Percentiles rank a stretch among this genome's conserved stretches.
These are phyloP conservation scores for Cystobasidium ongulense DNA, from an alignment of 768 basidiomycete genomes.

Conservation along the genomic window DNA sequence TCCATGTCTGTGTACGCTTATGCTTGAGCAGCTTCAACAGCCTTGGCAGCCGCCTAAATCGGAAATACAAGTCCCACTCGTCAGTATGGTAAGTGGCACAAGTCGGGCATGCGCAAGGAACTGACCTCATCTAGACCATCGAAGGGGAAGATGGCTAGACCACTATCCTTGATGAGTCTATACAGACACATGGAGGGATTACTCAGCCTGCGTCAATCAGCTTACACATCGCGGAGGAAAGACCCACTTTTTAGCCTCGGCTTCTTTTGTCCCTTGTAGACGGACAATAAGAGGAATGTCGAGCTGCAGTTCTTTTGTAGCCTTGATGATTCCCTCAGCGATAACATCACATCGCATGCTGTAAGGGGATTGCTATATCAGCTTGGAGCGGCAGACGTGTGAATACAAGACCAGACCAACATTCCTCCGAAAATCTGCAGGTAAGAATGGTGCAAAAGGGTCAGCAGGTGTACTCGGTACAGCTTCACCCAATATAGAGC, in stretches of 20 bases:
- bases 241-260: constrained; percentile 84
- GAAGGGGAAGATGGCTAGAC: constrained; percentile 84
- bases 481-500: constrained; percentile 11
- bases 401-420: constrained; percentile 42
- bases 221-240: background rate
- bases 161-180: constrained; percentile 88
- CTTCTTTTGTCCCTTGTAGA: constrained; percentile 93
- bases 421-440: constrained; percentile 67
- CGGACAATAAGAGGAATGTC: constrained; percentile 83
- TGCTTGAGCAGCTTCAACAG: constrained; percentile 45
- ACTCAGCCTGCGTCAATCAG: constrained; percentile 27
- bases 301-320: constrained; percentile 80
- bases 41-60: constrained; percentile 42
- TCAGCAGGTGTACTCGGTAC: constrained; percentile 8
- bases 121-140: constrained; percentile 86
- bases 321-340: constrained; percentile 95
- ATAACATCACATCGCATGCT: constrained; percentile 99
- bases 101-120: background rate
- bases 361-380: constrained; percentile 41
- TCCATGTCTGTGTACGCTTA: background rate
- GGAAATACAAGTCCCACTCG: background rate
- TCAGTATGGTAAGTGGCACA: background rate
- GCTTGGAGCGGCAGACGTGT: background rate
- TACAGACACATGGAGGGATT: constrained; percentile 9
- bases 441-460: background rate